Evolutionary conservation across 805 yeast species (phyloP).

Genomic region (Saccharomycopsis javanensis): DNA sequence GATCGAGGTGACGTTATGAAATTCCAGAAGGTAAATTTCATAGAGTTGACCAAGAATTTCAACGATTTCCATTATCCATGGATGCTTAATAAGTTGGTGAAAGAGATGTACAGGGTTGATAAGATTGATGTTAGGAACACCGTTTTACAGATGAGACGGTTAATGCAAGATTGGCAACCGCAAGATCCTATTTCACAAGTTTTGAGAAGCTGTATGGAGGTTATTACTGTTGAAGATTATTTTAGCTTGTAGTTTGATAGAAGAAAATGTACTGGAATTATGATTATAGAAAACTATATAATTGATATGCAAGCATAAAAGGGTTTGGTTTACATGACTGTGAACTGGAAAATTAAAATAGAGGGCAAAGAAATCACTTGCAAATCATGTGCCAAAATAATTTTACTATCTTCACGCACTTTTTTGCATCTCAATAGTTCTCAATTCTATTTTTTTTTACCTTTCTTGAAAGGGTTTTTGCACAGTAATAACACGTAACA

Average conservation of each 20-base stretch:
- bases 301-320: no score
- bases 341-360: no score
- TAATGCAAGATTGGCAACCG: conserved; percentile 81
- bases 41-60: conserved; percentile 66
- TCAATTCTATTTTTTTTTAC: not conserved
- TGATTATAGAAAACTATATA: no score
- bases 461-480: not conserved
- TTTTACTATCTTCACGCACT: no score
- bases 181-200: conserved; percentile 72
- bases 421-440: no score
- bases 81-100: conserved; percentile 78
- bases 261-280: no score
- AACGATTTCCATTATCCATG: conserved; percentile 66
- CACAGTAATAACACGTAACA: not conserved
- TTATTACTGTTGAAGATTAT: conserved; percentile 26
- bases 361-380: no score
- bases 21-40: conserved; percentile 43
- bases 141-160: conserved; percentile 47
- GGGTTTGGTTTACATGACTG: no score
- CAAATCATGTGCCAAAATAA: not conserved
- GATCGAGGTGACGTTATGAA: conserved; percentile 24
- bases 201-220: conserved; percentile 68
- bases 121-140: conserved; percentile 28
- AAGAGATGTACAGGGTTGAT: conserved; percentile 31
- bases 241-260: conserved; percentile 6